Base-by-base conservation (phyloP, 495 filamentous ascomycete species). In the Pyronema omphalodes region DNA sequence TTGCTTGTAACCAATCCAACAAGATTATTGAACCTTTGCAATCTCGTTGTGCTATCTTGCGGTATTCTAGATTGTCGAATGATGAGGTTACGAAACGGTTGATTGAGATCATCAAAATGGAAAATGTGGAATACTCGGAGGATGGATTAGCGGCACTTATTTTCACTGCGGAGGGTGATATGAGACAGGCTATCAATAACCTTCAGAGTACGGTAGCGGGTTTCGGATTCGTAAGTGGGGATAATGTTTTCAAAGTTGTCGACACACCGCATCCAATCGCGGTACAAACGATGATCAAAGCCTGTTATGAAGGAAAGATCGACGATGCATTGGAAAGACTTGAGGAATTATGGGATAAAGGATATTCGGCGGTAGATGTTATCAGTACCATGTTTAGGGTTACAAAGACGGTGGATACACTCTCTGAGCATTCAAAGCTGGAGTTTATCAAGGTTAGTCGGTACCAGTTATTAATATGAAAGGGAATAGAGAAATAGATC, bases 21-120 rank as follows among this genome's bases (percentile, higher is more conserved):
- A 99, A 96, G 71, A 96, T 99, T 67, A 99, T 99, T 70, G 91
- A 99, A 68, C 93, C 91, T 7, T 71, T 99, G 41, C 91, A 99
- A 68, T 94, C 87, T 9, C 80, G 91, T 52, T 99, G 91, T 64
- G 91, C 91, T 4, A 96, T 99, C 63, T 80, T 99, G 36, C 83
- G 93, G 40, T 99, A 94, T 68, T 80, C 88, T 15, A 80, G 88
- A 51, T 73, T 99, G 55, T 94, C 89, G 2, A 91, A 99, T 63
- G 79, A 76, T 9, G 91, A 99, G 62, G 79, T 99, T 12, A 85
- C 94, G 19, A 85, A 84, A 67, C 77, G 91, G 33, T 67, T 99
- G 51, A 70, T 88, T 67, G 88, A 96, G 70, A 88, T 99, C 61
- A 88, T 83, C 67, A 80, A 86, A 61, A 87, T 84, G 9, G 91